Evolutionary conservation across 495 filamentous ascomycete genomes (phyloP).

Genomic region (Penicillium verhagenii): DNA sequence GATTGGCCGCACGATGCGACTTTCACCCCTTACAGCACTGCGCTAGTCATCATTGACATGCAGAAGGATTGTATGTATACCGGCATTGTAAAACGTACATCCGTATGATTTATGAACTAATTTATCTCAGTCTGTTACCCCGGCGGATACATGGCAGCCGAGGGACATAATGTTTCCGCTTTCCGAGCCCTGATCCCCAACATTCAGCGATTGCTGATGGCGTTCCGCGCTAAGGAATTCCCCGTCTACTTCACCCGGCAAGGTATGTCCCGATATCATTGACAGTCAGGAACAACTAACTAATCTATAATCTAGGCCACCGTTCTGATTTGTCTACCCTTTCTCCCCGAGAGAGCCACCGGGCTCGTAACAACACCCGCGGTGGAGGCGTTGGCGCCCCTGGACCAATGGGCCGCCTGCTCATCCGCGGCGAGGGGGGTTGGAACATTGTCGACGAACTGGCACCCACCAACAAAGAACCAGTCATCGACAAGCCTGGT

Average conservation of each 20-base stretch:
- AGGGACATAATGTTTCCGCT: slow-evolving; percentile 57
- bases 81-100: background rate
- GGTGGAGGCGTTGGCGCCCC: slow-evolving; percentile 58
- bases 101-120: slow-evolving; percentile 2
- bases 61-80: slow-evolving; percentile 61
- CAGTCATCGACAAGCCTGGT: slow-evolving; percentile 68
- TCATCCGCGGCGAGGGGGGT: slow-evolving; percentile 63
- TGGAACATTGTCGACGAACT: slow-evolving; percentile 63
- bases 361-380: slow-evolving; percentile 53
- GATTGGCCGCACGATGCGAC: slow-evolving; percentile 62
- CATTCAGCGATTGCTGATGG: slow-evolving; percentile 51
- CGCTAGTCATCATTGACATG: slow-evolving; percentile 71
- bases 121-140: slow-evolving; percentile 50
- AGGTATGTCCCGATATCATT: slow-evolving; percentile 27
- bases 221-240: slow-evolving; percentile 57
- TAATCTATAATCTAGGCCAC: slow-evolving; percentile 49
- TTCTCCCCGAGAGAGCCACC: slow-evolving; percentile 52
- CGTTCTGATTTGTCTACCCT: slow-evolving; percentile 60
- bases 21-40: slow-evolving; percentile 58
- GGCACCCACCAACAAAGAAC: slow-evolving; percentile 53
- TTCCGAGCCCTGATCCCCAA: slow-evolving; percentile 56
- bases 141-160: slow-evolving; percentile 58
- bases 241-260: slow-evolving; percentile 68
- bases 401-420: slow-evolving; percentile 61
- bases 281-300: background rate